phyloP scores from a whole-genome alignment of 805 yeast species.

The Naumovozyma baii region DNA sequence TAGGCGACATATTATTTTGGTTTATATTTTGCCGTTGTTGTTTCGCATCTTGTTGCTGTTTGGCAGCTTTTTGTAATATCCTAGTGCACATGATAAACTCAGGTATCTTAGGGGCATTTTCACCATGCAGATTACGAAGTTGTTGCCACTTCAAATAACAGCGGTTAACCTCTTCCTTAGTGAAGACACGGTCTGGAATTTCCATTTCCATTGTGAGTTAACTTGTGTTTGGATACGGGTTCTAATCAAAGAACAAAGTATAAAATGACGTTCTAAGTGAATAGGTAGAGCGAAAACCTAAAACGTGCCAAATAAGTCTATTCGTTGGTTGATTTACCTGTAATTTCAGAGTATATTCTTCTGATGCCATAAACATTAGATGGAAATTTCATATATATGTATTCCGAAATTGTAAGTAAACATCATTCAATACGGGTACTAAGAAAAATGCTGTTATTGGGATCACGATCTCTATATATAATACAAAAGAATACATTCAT shows the following conservation, averaged over 20 bases:
- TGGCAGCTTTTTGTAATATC: slow-evolving; percentile 29
- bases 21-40: slow-evolving; percentile 5
- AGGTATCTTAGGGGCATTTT: slow-evolving; percentile 27
- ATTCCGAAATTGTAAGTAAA: neutral
- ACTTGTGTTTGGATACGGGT: too few relatives aligned
- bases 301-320: too few relatives aligned
- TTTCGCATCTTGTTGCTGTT: slow-evolving; percentile 23
- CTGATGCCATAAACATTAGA: too few relatives aligned
- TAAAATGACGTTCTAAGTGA: too few relatives aligned
- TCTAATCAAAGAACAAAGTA: too few relatives aligned
- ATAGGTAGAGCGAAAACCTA: too few relatives aligned
- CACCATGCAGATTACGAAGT: slow-evolving; percentile 29
- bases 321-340: too few relatives aligned
- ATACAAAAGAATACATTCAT: neutral
- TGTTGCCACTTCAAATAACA: slow-evolving; percentile 32
- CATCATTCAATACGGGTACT: neutral
- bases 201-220: slow-evolving; percentile 20
- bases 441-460: too few relatives aligned
- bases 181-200: slow-evolving; percentile 25
- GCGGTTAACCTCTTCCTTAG: slow-evolving; percentile 31
- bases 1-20: neutral
- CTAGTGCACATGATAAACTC: slow-evolving; percentile 30
- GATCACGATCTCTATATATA: too few relatives aligned
- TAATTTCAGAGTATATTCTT: too few relatives aligned
- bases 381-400: neutral